Conservation (phyloP, 768 basidiomycete species). For the Pholiota molesta region DNA sequence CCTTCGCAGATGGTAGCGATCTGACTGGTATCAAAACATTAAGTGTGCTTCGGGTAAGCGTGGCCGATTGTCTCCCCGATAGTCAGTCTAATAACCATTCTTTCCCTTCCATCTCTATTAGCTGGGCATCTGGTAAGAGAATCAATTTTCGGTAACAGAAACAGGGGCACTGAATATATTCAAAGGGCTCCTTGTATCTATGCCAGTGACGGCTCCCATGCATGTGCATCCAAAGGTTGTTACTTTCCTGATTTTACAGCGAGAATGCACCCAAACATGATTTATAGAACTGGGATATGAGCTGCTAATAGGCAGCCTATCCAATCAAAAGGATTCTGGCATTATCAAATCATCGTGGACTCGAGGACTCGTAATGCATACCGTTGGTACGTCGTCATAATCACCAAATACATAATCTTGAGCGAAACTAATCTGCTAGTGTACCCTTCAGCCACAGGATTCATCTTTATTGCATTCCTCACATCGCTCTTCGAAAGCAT, state of each 20-base stretch:
- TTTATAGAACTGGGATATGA: constrained; percentile 58
- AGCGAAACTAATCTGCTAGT: neutral
- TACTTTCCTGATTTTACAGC: neutral
- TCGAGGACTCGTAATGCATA: constrained; percentile 72
- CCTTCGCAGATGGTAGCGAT: constrained; percentile 30
- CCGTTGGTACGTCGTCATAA: constrained; percentile 59
- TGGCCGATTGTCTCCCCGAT: constrained; percentile 2
- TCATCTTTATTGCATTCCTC: constrained; percentile 66
- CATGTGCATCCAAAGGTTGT: constrained; percentile 36
- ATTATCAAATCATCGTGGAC: constrained; percentile 66
- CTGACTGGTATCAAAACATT: constrained; percentile 26
- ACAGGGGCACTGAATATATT: neutral
- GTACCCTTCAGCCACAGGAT: constrained; percentile 43
- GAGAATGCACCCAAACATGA: neutral
- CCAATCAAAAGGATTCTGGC: constrained; percentile 35
- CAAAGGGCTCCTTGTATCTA: constrained; percentile 67
- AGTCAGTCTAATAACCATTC: neutral
- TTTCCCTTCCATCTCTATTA: constrained; percentile 26
- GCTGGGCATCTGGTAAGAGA: constrained; percentile 72
- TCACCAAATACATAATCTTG: neutral
- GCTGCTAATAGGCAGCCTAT: constrained; percentile 39
- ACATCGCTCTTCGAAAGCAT: constrained; percentile 61
- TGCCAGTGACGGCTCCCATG: constrained; percentile 40
- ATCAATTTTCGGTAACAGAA: neutral
- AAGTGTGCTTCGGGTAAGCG: constrained; percentile 57